phyloP scores from a whole-genome alignment of 345 rosid genomes.

The Eucalyptus microcorys region DNA sequence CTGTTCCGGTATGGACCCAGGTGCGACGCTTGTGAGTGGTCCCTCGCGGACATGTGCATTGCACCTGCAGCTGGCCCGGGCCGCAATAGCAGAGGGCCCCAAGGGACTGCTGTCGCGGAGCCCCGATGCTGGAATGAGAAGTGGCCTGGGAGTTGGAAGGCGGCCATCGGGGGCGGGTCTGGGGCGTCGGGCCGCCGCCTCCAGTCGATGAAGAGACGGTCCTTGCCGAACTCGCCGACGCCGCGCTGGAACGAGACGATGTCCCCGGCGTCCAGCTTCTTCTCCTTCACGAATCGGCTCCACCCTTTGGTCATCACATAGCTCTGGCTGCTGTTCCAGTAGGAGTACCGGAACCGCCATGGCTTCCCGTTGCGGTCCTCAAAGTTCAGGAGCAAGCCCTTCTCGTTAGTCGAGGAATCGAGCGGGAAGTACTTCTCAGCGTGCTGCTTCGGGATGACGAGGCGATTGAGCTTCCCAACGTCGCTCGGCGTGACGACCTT shows the following conservation, averaged over 20 bases:
- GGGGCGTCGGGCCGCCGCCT: slow-evolving; percentile 53
- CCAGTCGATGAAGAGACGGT: slow-evolving; percentile 74
- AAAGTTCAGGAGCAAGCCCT: slow-evolving; percentile 78
- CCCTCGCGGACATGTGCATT: neutral
- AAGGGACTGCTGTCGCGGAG: slow-evolving; percentile 2
- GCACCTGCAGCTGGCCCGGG: slow-evolving; percentile 5
- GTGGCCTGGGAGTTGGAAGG: slow-evolving; percentile 3
- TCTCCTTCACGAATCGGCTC: slow-evolving; percentile 96
- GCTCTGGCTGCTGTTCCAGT: slow-evolving; percentile 97
- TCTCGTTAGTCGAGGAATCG: slow-evolving; percentile 58
- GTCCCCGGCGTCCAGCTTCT: slow-evolving; percentile 89
- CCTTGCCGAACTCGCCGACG: slow-evolving; percentile 41
- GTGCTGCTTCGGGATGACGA: slow-evolving; percentile 56
- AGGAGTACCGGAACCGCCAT: slow-evolving; percentile 89
- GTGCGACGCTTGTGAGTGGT: slow-evolving; percentile 3
- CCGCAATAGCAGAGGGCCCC: slow-evolving; percentile 35
- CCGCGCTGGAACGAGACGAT: slow-evolving; percentile 81
- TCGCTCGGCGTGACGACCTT: slow-evolving; percentile 61
- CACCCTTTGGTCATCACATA: slow-evolving; percentile 96
- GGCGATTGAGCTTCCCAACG: slow-evolving; percentile 55
- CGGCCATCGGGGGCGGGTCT: neutral
- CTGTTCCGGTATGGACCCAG: neutral
- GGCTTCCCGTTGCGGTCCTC: slow-evolving; percentile 69
- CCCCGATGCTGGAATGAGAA: slow-evolving; percentile 7
- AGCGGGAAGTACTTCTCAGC: slow-evolving; percentile 82